Evolutionary conservation across 2,329 filamentous ascomycete genomes (phyloP), one percentile per base, ranked within the genome.

Genomic region (Fusarium sambucinum): DNA sequence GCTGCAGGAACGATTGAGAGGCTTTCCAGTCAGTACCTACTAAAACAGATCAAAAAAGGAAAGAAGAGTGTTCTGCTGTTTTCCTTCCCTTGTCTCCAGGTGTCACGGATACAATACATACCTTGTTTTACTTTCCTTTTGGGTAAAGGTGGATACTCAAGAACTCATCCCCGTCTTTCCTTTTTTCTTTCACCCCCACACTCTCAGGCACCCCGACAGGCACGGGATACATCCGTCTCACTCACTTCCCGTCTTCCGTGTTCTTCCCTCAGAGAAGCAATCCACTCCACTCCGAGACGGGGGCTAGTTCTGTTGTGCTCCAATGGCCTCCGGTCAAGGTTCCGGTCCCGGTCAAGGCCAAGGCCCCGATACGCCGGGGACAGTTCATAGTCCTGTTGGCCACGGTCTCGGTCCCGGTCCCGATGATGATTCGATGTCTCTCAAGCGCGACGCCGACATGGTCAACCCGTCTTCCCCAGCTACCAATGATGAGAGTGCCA

Each of bases 401-500:
- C 32, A 41, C 35, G 53, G 62, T 32, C 38, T 50, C 19, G 59
- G 41, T 16, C 62, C 32, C 37, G 63, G 60, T 23, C 50, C 46
- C 30, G 63, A 61, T 37, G 61, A 64, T 46, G 61, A 64, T 45
- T 25, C 59, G n/a, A 33, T 12, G 23, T 59, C 41, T 12, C 61
- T 51, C 46, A 75, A 75, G 51, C 73, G 73, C 14, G 73, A 75
- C 35, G 70, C 60, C 6, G 72, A 72, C 46, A 37, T 66, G 42
- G 58, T 67, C 33, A 58, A 63, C 38, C 37, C 52, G 16, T 41
- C 32, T 17, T 71, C 71, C n/a, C 68, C 71, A 17, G 61, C 68
- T 37, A 58, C 57, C 40, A 71, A 66, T 21, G 72, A 73, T 19
- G 68, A 66, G 13, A 68, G 46, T 42, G 61, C 54, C 51, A 86